Conservation (phyloP, 768 basidiomycete species). For the Suillus weaverae region DNA sequence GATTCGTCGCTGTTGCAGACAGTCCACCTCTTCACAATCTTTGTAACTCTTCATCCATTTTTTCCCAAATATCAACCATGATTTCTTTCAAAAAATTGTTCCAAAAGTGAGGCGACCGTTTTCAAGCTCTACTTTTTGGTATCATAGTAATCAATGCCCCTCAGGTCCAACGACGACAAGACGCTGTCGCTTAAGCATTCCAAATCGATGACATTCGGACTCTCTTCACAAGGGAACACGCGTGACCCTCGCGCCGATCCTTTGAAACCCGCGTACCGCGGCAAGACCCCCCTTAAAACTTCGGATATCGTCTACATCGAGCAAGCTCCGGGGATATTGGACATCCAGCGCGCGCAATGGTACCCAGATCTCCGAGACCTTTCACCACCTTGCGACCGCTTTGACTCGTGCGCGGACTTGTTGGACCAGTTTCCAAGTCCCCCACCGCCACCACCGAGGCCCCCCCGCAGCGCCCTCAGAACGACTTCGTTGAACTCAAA, state of each 20-base stretch:
- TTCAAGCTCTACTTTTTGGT: not conserved
- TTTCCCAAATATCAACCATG: not conserved
- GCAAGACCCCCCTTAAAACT: constrained; percentile 12
- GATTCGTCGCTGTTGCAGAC: not conserved
- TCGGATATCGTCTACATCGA: constrained; percentile 11
- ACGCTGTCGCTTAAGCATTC: constrained; percentile 11
- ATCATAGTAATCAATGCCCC: not conserved
- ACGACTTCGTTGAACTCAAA: constrained; percentile 7
- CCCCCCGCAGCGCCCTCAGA: constrained; percentile 4
- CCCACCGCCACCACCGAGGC: constrained; percentile 11
- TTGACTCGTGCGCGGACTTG: constrained; percentile 5
- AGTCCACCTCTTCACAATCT: not conserved
- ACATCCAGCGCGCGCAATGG: not conserved
- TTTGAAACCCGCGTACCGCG: constrained; percentile 9
- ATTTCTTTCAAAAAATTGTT: not conserved
- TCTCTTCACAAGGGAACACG: constrained; percentile 2
- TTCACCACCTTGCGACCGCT: not conserved
- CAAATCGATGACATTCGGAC: constrained; percentile 12
- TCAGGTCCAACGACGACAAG: constrained; percentile 7
- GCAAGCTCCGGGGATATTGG: constrained; percentile 4
- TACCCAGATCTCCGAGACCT: not conserved
- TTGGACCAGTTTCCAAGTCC: constrained; percentile 15
- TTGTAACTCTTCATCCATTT: not conserved
- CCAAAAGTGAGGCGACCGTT: constrained; percentile 10
- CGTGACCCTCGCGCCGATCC: not conserved